Conservation (phyloP, 257 asterid genomes). For the Fraxinus quadrangulata region DNA sequence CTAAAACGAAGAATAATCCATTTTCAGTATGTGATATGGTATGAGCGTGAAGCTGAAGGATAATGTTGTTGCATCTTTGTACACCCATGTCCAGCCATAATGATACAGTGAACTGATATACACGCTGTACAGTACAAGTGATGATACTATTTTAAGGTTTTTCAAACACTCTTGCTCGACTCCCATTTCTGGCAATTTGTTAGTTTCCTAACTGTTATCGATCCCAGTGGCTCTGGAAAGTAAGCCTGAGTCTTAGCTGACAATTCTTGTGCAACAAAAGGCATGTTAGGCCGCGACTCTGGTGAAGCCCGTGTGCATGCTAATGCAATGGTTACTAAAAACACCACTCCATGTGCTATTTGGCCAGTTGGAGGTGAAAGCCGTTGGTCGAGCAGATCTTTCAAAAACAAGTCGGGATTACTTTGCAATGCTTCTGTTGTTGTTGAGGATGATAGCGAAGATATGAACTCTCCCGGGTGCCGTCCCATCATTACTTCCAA, state of each 20-base stretch:
- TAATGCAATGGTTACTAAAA: constrained; percentile 60
- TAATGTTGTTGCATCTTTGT: no score
- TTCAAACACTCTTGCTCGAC: background rate
- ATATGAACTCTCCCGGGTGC: constrained; percentile 83
- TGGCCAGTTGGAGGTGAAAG: constrained; percentile 61
- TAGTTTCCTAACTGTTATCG: constrained; percentile 44
- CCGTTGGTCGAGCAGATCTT: constrained; percentile 67
- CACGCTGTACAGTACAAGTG: constrained; percentile 8
- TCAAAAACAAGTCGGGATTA: constrained; percentile 44
- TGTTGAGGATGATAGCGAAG: constrained; percentile 46
- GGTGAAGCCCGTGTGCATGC: constrained; percentile 62
- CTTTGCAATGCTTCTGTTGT: constrained; percentile 31
- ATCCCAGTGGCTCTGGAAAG: constrained; percentile 53
- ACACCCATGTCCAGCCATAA: no score
- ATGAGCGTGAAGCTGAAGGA: no score
- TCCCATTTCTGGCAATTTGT: constrained; percentile 43
- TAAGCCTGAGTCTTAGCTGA: constrained; percentile 57
- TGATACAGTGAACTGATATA: no score
- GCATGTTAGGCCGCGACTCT: constrained; percentile 79
- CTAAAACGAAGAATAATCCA: no score
- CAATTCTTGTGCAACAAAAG: constrained; percentile 71
- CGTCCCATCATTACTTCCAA: constrained; percentile 83
- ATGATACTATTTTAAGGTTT: background rate
- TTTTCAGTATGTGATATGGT: no score
- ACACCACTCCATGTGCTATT: constrained; percentile 68